phyloP scores from a whole-genome alignment of 2,329 filamentous ascomycete species.

The Pezicula neosporulosa region DNA sequence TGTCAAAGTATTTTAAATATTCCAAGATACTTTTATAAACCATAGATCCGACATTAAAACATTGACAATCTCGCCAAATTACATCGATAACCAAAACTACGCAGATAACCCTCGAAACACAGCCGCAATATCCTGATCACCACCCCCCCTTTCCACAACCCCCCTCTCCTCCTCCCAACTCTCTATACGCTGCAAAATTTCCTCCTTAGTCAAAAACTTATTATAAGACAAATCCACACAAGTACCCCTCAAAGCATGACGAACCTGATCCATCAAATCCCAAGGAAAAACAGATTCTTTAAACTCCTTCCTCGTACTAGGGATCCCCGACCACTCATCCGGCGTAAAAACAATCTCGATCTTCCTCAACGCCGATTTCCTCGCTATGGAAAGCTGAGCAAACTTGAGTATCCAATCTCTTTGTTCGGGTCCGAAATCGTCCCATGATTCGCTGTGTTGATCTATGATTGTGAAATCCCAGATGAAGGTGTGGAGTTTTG shows the following conservation, averaged over 20 bases:
- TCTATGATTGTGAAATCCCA: slow-evolving; percentile 6
- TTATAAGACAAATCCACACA: background rate
- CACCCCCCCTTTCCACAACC: too few relatives aligned
- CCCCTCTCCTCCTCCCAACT: too few relatives aligned
- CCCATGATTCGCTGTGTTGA: slow-evolving; percentile 4
- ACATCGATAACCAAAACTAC: too few relatives aligned
- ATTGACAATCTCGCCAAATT: too few relatives aligned
- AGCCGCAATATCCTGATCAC: too few relatives aligned
- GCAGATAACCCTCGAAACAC: too few relatives aligned
- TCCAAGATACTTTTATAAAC: too few relatives aligned
- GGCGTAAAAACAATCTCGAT: slow-evolving; percentile 6
- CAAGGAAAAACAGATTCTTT: background rate
- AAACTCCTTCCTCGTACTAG: background rate
- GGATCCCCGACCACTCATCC: background rate
- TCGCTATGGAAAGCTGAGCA: slow-evolving; percentile 1
- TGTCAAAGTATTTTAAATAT: too few relatives aligned
- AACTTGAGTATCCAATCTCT: slow-evolving; percentile 5
- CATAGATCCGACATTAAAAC: too few relatives aligned
- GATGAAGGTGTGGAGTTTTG: slow-evolving; percentile 5
- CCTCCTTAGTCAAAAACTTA: background rate
- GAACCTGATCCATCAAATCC: slow-evolving; percentile 4
- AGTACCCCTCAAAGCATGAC: background rate
- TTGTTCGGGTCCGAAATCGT: slow-evolving; percentile 1
- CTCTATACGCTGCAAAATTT: too few relatives aligned
- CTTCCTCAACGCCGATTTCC: background rate